Evolutionary conservation across 495 filamentous ascomycete species (phyloP).

Genomic region (Aspergillus ostianus): DNA sequence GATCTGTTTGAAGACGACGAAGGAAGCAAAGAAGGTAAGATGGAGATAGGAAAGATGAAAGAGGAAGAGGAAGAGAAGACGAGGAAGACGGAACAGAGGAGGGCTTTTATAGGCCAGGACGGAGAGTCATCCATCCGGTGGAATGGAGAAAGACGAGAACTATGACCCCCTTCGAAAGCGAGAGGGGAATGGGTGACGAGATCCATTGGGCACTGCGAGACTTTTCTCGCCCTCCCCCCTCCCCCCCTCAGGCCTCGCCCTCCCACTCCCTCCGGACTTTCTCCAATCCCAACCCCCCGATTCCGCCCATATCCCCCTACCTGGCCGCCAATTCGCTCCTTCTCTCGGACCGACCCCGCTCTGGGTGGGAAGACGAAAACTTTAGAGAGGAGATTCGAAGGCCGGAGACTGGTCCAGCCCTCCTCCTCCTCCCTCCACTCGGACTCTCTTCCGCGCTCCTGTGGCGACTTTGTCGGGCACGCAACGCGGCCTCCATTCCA

Average conservation of each 20-base stretch:
- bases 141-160: constrained; percentile 20
- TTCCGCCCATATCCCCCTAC: constrained; percentile 33
- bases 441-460: constrained; percentile 30
- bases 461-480: constrained; percentile 28
- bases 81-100: constrained; percentile 38
- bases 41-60: constrained; percentile 46
- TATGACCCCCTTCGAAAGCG: constrained; percentile 20
- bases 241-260: constrained; percentile 44
- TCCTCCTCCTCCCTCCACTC: constrained; percentile 28
- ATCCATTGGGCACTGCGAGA: constrained; percentile 46
- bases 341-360: constrained; percentile 50
- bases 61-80: constrained; percentile 53
- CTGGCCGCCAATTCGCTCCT: constrained; percentile 46
- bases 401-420: constrained; percentile 33
- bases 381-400: constrained; percentile 29
- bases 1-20: constrained; percentile 6
- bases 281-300: constrained; percentile 39
- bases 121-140: constrained; percentile 47
- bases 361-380: constrained; percentile 42
- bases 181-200: constrained; percentile 23
- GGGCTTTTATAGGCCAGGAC: constrained; percentile 65
- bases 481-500: constrained; percentile 5
- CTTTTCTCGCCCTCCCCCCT: constrained; percentile 47
- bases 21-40: constrained; percentile 18
- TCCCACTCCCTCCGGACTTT: constrained; percentile 29